A percentile compares a stretch with the other conserved stretches of the same genome.
Conservation (phyloP, 306 rosid genomes). For the cucumber (Cucumis sativus) region DNA sequence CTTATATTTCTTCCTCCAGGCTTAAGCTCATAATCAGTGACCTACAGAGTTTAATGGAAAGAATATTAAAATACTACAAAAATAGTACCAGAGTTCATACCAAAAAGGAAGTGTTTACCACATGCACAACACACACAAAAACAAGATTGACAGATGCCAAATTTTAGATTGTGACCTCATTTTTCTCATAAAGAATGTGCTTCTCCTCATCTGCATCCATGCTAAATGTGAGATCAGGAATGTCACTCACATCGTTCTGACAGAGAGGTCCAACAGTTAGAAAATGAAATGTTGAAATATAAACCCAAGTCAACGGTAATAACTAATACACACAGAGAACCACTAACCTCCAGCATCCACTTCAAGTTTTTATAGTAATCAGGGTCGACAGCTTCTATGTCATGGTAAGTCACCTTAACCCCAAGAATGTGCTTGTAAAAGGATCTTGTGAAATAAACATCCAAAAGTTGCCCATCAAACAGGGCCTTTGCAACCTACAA, state of each 20-base stretch:
- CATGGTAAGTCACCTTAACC: slow-evolving; percentile 99
- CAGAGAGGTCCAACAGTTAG: background rate
- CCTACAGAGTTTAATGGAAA: slow-evolving; percentile 28
- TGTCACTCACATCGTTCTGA: slow-evolving; percentile 85
- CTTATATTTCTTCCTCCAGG: slow-evolving; percentile 97
- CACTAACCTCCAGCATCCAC: slow-evolving; percentile 94
- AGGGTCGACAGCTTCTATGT: slow-evolving; percentile 97
- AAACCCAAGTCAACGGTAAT: background rate
- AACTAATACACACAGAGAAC: background rate
- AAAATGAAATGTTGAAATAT: slow-evolving; percentile 4
- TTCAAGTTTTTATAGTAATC: slow-evolving; percentile 96
- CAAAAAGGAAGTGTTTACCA: background rate
- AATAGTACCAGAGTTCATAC: background rate
- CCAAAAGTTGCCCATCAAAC: slow-evolving; percentile 94
- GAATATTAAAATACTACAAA: background rate
- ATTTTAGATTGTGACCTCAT: slow-evolving; percentile 38
- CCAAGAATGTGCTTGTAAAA: slow-evolving; percentile 96
- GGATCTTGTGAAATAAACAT: slow-evolving; percentile 96
- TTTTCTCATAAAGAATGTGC: slow-evolving; percentile 87
- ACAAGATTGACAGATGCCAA: background rate
- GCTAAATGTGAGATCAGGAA: slow-evolving; percentile 96
- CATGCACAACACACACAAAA: background rate
- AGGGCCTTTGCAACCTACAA: slow-evolving; percentile 95
- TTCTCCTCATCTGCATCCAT: slow-evolving; percentile 99
- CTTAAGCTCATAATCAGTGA: slow-evolving; percentile 96